These are phyloP conservation scores for Penicillium psychrosexuale DNA, from an alignment of 2,329 filamentous ascomycete species.

Conservation along the genomic window DNA sequence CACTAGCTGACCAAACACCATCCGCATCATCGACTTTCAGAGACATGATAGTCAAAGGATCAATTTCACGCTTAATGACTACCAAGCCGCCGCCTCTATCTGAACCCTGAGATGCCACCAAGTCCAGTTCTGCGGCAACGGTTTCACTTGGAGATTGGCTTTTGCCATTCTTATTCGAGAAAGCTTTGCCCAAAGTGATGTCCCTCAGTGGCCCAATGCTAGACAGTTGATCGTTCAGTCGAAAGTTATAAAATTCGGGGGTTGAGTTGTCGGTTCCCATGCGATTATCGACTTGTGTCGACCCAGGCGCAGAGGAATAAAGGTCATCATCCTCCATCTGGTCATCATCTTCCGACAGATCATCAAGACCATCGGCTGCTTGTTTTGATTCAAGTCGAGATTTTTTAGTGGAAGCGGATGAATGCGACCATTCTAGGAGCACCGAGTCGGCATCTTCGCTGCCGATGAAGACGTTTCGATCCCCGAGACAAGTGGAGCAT, in stretches of 20 bases:
- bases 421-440: constrained; percentile 74
- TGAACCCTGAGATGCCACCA: constrained; percentile 54
- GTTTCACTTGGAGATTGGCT: constrained; percentile 43
- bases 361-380: constrained; percentile 48
- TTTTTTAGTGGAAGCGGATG: constrained; percentile 59
- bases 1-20: constrained; percentile 75
- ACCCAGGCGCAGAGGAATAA: constrained; percentile 38
- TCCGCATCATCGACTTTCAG: constrained; percentile 71
- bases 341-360: constrained; percentile 57
- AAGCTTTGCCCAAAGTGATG: constrained; percentile 64
- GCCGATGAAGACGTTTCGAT: constrained; percentile 74
- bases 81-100: constrained; percentile 65
- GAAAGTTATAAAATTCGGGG: constrained; percentile 64
- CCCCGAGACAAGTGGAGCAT: constrained; percentile 66
- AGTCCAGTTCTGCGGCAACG: constrained; percentile 41
- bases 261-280: constrained; percentile 21
- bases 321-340: constrained; percentile 58
- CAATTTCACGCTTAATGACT: constrained; percentile 72
- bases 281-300: constrained; percentile 15
- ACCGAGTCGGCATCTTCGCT: constrained; percentile 80
- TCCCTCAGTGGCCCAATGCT: constrained; percentile 79
- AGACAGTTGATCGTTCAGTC: constrained; percentile 70
- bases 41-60: constrained; percentile 66
- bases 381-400: constrained; percentile 58
- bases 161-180: constrained; percentile 46